phyloP scores from a whole-genome alignment of 2,329 filamentous ascomycete genomes.

The Hymenoscyphus occultus region DNA sequence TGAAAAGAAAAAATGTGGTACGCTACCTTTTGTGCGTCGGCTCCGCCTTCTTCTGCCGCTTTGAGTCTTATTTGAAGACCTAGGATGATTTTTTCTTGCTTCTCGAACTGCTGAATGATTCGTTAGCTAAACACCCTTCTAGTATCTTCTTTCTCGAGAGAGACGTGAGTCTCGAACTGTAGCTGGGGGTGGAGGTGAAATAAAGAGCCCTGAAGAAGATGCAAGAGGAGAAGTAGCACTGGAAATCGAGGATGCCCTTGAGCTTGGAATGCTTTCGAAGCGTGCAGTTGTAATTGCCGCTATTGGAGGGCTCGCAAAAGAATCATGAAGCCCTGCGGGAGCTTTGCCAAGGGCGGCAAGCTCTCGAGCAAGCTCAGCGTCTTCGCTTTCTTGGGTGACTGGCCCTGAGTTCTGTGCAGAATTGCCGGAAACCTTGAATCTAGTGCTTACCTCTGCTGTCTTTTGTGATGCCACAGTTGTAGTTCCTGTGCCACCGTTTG shows the following conservation, averaged over 20 bases:
- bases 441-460: slow-evolving; percentile 54
- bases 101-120: slow-evolving; percentile 29
- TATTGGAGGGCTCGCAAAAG: background rate
- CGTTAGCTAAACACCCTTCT: slow-evolving; percentile 23
- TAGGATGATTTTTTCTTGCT: slow-evolving; percentile 29
- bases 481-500: slow-evolving; percentile 1
- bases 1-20: slow-evolving; percentile 22
- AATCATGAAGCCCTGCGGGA: background rate
- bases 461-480: slow-evolving; percentile 35
- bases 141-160: background rate
- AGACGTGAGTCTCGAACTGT: background rate
- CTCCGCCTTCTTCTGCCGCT: slow-evolving; percentile 26
- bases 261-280: background rate
- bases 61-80: slow-evolving; percentile 33
- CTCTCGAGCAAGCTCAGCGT: slow-evolving; percentile 1
- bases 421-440: slow-evolving; percentile 8
- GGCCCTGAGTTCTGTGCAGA: slow-evolving; percentile 5
- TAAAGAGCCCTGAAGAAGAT: background rate
- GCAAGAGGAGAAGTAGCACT: background rate
- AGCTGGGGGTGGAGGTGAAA: background rate
- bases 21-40: slow-evolving; percentile 34
- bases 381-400: background rate
- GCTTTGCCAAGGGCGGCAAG: background rate
- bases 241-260: background rate
- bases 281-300: background rate